These are phyloP conservation scores for Amaranthus tricolor DNA, from an alignment of 179 eudicot species.

Conservation along the genomic window DNA sequence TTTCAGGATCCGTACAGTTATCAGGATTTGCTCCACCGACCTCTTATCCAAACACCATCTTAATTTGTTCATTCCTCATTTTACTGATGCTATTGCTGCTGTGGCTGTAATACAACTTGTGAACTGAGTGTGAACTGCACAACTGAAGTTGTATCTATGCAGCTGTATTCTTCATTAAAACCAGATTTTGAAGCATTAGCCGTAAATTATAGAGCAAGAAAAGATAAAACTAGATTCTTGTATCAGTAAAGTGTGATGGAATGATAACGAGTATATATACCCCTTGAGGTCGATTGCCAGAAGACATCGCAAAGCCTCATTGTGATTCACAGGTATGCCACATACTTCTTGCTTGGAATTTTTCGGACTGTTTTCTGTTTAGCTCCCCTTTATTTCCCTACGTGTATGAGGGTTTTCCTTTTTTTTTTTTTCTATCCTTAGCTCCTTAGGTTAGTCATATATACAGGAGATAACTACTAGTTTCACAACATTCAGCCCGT, in stretches of 20 bases:
- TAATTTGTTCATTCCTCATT: slow-evolving; percentile 35
- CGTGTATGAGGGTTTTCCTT: background rate
- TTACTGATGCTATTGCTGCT: slow-evolving; percentile 23
- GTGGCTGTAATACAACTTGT: slow-evolving; percentile 17
- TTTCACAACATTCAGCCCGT: too few species aligned
- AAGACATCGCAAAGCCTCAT: slow-evolving; percentile 14
- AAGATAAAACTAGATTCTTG: slow-evolving; percentile 7
- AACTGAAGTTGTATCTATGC: background rate
- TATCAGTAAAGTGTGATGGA: background rate
- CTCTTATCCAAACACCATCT: slow-evolving; percentile 30
- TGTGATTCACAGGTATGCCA: slow-evolving; percentile 34
- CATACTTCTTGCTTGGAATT: slow-evolving; percentile 19
- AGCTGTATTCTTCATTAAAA: background rate
- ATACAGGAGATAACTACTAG: too few species aligned
- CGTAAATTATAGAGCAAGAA: slow-evolving; percentile 24
- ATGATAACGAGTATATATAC: slow-evolving; percentile 10
- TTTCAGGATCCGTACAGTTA: slow-evolving; percentile 86
- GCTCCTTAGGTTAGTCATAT: too few species aligned
- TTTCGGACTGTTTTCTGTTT: background rate
- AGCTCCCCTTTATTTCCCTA: background rate
- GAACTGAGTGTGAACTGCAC: slow-evolving; percentile 11
- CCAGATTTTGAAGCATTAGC: slow-evolving; percentile 9
- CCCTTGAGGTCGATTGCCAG: slow-evolving; percentile 8
- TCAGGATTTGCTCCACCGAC: slow-evolving; percentile 53
- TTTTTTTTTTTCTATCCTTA: too few species aligned